phyloP scores from a whole-genome alignment of 805 yeast genomes.

The Metschnikowia proteae region DNA sequence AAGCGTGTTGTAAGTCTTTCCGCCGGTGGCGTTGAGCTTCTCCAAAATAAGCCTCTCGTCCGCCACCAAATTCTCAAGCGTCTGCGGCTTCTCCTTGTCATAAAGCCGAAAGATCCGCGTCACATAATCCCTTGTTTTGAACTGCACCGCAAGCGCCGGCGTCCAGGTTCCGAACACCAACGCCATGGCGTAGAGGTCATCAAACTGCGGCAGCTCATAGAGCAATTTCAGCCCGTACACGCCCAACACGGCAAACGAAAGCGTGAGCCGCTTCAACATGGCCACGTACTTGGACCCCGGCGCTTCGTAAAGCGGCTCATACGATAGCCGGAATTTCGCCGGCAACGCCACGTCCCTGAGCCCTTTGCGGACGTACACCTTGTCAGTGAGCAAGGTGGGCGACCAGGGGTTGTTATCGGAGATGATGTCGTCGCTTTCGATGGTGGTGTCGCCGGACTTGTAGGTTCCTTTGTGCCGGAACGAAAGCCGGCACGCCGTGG shows the following conservation, averaged over 20 bases:
- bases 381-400: slow-evolving; percentile 43
- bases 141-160: slow-evolving; percentile 50
- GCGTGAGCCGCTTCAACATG: slow-evolving; percentile 55
- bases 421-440: slow-evolving; percentile 41
- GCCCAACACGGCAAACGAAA: slow-evolving; percentile 61
- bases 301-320: slow-evolving; percentile 60
- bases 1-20: slow-evolving; percentile 59
- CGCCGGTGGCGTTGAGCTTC: slow-evolving; percentile 64
- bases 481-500: slow-evolving; percentile 8
- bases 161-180: slow-evolving; percentile 48
- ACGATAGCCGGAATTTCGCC: slow-evolving; percentile 49
- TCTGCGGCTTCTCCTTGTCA: slow-evolving; percentile 58
- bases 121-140: slow-evolving; percentile 62
- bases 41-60: slow-evolving; percentile 69
- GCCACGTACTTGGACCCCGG: slow-evolving; percentile 62
- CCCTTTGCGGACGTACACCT: slow-evolving; percentile 36
- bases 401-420: slow-evolving; percentile 46
- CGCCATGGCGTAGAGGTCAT: slow-evolving; percentile 44
- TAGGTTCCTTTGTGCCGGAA: slow-evolving; percentile 16
- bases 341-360: slow-evolving; percentile 46
- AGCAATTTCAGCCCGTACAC: slow-evolving; percentile 59
- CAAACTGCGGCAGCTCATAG: slow-evolving; percentile 50
- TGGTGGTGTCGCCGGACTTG: slow-evolving; percentile 29
- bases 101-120: slow-evolving; percentile 68
- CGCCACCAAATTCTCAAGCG: slow-evolving; percentile 52